Evolutionary conservation across 345 rosid species (phyloP), one percentile per base, ranked within the genome.

Genomic region (Adansonia digitata): DNA sequence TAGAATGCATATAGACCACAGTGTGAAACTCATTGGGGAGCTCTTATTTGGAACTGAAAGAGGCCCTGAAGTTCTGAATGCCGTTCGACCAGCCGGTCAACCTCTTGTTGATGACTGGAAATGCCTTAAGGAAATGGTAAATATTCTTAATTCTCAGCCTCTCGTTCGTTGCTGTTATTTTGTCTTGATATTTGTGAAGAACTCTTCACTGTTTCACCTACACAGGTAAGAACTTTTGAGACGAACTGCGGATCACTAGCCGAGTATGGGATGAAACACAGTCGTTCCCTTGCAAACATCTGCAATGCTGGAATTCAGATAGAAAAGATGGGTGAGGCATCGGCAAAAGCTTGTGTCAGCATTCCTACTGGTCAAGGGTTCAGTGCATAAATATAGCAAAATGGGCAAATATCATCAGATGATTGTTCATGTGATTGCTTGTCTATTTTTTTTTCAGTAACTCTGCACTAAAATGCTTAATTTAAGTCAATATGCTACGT

Each of bases 101-200:
- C 97, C 99, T 51, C 94, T 96, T 35, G 99, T 89, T 1, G 97
- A 96, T 83, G 97, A 96, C 83, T 96, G 99, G 99, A 78, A 65
- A 56, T 93, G 99, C 88, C 96, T 93, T 20, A 93, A 85, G 86
- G 79, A 81, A 68, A 51, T 85, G 94, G 99, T 95, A 87, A 62
- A 77, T 34, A 18, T 18, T 61, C 31, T 43, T n/a, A 18, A 42
- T 37, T 27, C n/a, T 22, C n/a, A 24, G 26, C 40, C 59, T 35
- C 26, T 59, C 24, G 9, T 20, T 17, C 24, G 3, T 31, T 48
- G 34, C 2, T 2, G n/a, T 17, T 60, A 14, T 3, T 63, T 15
- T 48, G 18, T 14, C 15, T 14, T 5, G 48, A 74, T 59, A n/a
- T 15, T 75, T 22, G 40, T 40, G 39, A 59, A 51, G 61, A 22